A percentile compares a stretch with the other conserved stretches of the same genome.
Evolutionary conservation across 2,329 filamentous ascomycete species (phyloP).

Genomic region (Beauveria sp.): DNA sequence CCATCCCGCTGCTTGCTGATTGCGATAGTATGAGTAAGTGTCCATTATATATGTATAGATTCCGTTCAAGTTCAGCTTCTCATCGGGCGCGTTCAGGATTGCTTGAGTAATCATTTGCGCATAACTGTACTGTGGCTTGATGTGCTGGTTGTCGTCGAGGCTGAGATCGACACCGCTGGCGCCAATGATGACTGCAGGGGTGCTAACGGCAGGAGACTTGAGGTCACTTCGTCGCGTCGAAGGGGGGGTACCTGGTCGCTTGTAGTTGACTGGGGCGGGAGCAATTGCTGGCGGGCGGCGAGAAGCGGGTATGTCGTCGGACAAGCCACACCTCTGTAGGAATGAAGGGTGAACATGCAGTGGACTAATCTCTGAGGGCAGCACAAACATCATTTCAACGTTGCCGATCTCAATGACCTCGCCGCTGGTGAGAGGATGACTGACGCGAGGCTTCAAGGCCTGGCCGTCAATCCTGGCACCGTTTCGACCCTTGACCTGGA

Average conservation of each 20-base stretch:
- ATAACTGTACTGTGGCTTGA: constrained; percentile 95
- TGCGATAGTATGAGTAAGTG: constrained; percentile 87
- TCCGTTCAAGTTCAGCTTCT: constrained; percentile 82
- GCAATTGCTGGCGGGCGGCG: constrained; percentile 43
- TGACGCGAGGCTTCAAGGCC: constrained; percentile 58
- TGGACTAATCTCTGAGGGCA: constrained; percentile 64
- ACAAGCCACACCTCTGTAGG: constrained; percentile 58
- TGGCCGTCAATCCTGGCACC: constrained; percentile 76
- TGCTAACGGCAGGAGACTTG: constrained; percentile 27
- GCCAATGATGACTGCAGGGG: constrained; percentile 29
- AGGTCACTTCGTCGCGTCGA: constrained; percentile 27
- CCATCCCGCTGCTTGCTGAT: constrained; percentile 74
- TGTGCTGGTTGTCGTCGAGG: constrained; percentile 74
- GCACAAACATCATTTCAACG: constrained; percentile 97
- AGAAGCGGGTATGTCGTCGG: constrained; percentile 22
- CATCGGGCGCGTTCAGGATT: constrained; percentile 76
- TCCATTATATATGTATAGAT: constrained; percentile 92
- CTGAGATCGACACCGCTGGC: constrained; percentile 64
- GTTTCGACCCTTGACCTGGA: constrained; percentile 85
- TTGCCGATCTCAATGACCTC: constrained; percentile 87
- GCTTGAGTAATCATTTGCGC: constrained; percentile 95
- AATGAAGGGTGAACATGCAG: constrained; percentile 63
- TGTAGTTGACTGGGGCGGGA: constrained; percentile 53
- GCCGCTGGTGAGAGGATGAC: constrained; percentile 67
- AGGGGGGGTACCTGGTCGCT: constrained; percentile 53